Evolutionary conservation across 148 eudicot genomes (phyloP), one percentile per base, ranked within the genome.

Genomic region (Oxyria digyna): DNA sequence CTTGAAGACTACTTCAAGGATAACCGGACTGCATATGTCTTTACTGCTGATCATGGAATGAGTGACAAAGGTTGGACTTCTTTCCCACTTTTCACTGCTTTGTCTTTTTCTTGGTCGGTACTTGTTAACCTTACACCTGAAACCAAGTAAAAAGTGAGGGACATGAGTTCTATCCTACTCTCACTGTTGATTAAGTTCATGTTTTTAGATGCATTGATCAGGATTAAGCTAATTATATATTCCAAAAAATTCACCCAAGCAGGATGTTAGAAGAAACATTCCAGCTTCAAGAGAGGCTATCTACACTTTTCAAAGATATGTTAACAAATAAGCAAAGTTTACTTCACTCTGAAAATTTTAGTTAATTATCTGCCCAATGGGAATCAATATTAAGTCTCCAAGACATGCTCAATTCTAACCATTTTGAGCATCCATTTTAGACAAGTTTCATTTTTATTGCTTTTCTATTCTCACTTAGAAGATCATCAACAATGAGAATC

Each of bases 11-110:
- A 88, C 80, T 91, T 85, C 87, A 84, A 82, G 80, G 99, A 94
- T 79, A 85, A 88, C 73, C 80, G 57, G 55, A 94, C 97, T 63
- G 84, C 97, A 64, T 94, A 88, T 74, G 78, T 94, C 49, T 94
- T 94, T 79, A 94, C 98, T 54, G 98, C 98, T 74, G 98, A 94
- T 76, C 99, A 94, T 77, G 99, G 99, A 75, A 94, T 94, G 97
- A 94, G 97, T 42, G 99, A 94, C 85, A 94, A 94, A 83, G 99
- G 99, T 94, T 67, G 65, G 82, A 13, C 46, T 64, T 33, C 21
- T 74, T 63, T 42, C 9, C 41, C 5, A 8, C 37, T 42, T 42
- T 43, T 29, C 20, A 29, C 18, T 41, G 35, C n/a, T 71, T 70
- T n/a, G n/a, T n/a, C 20, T 75, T 52, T 40, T 15, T 14, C 62